Conservation (phyloP, 352 stramenopile species). For the Peronospora belbahrii region DNA sequence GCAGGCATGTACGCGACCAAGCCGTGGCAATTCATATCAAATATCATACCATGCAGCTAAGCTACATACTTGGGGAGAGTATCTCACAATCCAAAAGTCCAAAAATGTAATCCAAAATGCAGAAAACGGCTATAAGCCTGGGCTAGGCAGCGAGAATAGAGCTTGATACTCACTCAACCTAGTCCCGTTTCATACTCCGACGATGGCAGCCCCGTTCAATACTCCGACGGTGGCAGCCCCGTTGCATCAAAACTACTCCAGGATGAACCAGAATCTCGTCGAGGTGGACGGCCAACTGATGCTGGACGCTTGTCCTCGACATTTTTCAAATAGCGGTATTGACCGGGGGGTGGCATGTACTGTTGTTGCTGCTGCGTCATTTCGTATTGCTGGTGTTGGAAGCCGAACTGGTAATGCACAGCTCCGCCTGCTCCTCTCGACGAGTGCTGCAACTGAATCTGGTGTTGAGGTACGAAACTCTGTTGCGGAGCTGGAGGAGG, state of each 20-base stretch:
- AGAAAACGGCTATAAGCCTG: constrained; percentile 24
- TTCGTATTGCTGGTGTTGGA: constrained; percentile 35
- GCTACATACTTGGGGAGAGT: constrained; percentile 25
- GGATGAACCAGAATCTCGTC: constrained; percentile 51
- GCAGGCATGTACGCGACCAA: constrained; percentile 12
- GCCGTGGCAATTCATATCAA: constrained; percentile 29
- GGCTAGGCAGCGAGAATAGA: constrained; percentile 1
- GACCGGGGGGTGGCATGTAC: constrained; percentile 27
- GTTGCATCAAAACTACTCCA: constrained; percentile 45
- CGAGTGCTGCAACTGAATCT: constrained; percentile 29
- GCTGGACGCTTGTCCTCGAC: constrained; percentile 54
- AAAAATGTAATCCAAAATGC: constrained; percentile 35
- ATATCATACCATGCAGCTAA: constrained; percentile 35
- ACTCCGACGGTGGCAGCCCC: constrained; percentile 31
- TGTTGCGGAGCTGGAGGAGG: constrained; percentile 25
- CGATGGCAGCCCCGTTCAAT: constrained; percentile 24
- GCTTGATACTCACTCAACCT: neutral
- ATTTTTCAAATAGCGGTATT: constrained; percentile 63
- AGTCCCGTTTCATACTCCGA: constrained; percentile 25
- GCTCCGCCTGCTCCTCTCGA: constrained; percentile 12
- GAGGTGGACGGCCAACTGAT: constrained; percentile 19
- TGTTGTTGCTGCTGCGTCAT: constrained; percentile 26
- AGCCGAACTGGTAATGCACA: constrained; percentile 21
- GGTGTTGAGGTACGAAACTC: constrained; percentile 33
- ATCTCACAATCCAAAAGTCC: constrained; percentile 35